phyloP scores from a whole-genome alignment of 1,284 basidiomycete species.

The Ceratobasidium sp. region DNA sequence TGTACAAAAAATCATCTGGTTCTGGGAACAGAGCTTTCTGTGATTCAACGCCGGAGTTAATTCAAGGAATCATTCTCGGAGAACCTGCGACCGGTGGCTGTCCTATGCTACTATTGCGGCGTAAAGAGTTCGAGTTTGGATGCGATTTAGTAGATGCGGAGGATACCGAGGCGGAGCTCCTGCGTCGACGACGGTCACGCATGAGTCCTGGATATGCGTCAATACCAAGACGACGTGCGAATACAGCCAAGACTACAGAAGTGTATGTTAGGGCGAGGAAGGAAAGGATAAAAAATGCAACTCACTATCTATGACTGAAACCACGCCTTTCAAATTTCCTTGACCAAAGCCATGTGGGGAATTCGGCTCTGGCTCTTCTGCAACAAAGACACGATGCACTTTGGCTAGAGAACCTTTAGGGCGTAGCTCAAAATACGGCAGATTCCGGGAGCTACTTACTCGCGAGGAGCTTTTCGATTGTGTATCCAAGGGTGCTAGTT shows the following conservation, averaged over 20 bases:
- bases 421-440: neutral
- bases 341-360: slow-evolving; percentile 36
- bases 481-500: slow-evolving; percentile 44
- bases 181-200: slow-evolving; percentile 40
- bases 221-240: slow-evolving; percentile 37
- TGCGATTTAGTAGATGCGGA: slow-evolving; percentile 40
- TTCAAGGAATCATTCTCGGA: slow-evolving; percentile 19
- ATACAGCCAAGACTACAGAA: slow-evolving; percentile 34
- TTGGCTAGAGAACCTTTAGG: slow-evolving; percentile 35
- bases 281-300: neutral
- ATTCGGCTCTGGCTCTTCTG: slow-evolving; percentile 39
- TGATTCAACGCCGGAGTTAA: neutral
- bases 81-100: slow-evolving; percentile 16
- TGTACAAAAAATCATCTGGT: no score
- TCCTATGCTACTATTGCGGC: slow-evolving; percentile 37
- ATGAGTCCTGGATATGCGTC: slow-evolving; percentile 40
- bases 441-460: slow-evolving; percentile 35
- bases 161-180: slow-evolving; percentile 35
- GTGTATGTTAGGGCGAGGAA: neutral
- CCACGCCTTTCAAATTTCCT: slow-evolving; percentile 45
- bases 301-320: slow-evolving; percentile 46
- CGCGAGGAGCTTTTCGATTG: slow-evolving; percentile 45
- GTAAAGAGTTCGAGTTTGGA: slow-evolving; percentile 30
- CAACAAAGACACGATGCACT: slow-evolving; percentile 45
- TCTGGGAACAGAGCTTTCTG: neutral